Conservation (phyloP, 148 eudicot species). For the Spergularia bocconei region DNA sequence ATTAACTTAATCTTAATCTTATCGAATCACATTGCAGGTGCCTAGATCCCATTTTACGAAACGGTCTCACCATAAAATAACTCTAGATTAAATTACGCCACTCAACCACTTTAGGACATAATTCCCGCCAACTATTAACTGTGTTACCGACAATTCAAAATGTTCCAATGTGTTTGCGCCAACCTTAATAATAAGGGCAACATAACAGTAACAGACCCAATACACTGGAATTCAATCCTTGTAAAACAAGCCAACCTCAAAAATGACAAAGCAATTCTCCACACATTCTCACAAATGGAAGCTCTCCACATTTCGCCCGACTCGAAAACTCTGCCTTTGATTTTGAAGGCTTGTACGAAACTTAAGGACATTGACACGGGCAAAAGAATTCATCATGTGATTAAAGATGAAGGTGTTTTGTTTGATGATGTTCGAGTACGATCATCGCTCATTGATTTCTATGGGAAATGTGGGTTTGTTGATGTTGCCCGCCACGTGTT, state of each 20-base stretch:
- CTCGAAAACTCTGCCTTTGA: conserved; percentile 26
- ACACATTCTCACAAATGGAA: conserved; percentile 41
- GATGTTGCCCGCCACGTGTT: conserved; percentile 41
- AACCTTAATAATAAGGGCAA: neutral
- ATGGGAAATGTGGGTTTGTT: conserved; percentile 46
- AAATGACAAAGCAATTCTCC: conserved; percentile 38
- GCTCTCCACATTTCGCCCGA: conserved; percentile 32
- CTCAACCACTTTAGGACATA: neutral
- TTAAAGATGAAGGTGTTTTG: conserved; percentile 14
- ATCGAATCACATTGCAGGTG: too few relatives aligned
- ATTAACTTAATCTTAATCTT: too few relatives aligned
- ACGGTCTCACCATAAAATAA: too few relatives aligned
- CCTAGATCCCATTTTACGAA: too few relatives aligned
- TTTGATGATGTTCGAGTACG: conserved; percentile 35
- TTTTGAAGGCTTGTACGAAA: conserved; percentile 51
- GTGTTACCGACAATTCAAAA: conserved; percentile 11
- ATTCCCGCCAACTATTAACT: conserved; percentile 23
- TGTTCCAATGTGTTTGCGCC: neutral
- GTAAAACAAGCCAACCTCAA: conserved; percentile 38
- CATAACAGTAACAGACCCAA: conserved; percentile 13
- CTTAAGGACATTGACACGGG: conserved; percentile 43
- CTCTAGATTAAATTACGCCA: too few relatives aligned
- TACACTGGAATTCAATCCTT: conserved; percentile 42
- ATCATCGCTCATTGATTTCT: conserved; percentile 48
- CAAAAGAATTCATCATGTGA: conserved; percentile 30